Base-by-base conservation (phyloP, 352 stramenopile species). In the Globisporangium polare region DNA sequence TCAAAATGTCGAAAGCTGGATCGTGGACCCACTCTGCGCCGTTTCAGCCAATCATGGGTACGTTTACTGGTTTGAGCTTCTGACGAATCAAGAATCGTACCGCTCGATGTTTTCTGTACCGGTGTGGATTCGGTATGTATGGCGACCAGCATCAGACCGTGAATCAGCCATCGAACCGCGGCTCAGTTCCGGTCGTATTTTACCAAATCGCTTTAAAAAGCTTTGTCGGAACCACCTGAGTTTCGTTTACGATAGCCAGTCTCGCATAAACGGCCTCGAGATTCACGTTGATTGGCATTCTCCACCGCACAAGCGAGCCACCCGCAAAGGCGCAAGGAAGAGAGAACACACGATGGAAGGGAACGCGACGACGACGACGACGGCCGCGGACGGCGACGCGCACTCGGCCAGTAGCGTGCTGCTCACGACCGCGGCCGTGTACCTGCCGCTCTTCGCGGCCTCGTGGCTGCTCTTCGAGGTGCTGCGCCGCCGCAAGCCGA, bases 391-490 rank as follows among this genome's bases (percentile, higher is more conserved):
- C 49, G 27, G 58, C 9, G 59, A 70, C 42, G 64, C 64, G 47
- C 67, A 61, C 27, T 62, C 66, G n/a, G 62, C 75, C 18, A 74
- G 66, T 50, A 78, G 84, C 24, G 74, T 88, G 60, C 66, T 89
- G 45, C 62, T 81, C 35, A 89, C 80, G 20, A 88, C 74, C 50
- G 68, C 82, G n/a, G 60, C 66, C 17, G 54, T 92, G 53, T 90
- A 90, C 63, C 83, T 87, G 50, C 78, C 80, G 15, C 71, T 92
- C 52, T 75, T 90, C 15, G 20, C 83, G 51, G 43, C 83, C 49
- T 59, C 80, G 7, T 77, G 79, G 61, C 51, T 87, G 37, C 53
- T 86, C 42, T 92, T 88, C 50, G 83, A 92, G 57, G 46, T 78
- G 46, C 55, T 92, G 41, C 78, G 80, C 22, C 71, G 72, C 60